Percentiles rank a stretch among this genome's conserved stretches.
Conservation (phyloP, 768 basidiomycete species). For the Panus rudis region DNA sequence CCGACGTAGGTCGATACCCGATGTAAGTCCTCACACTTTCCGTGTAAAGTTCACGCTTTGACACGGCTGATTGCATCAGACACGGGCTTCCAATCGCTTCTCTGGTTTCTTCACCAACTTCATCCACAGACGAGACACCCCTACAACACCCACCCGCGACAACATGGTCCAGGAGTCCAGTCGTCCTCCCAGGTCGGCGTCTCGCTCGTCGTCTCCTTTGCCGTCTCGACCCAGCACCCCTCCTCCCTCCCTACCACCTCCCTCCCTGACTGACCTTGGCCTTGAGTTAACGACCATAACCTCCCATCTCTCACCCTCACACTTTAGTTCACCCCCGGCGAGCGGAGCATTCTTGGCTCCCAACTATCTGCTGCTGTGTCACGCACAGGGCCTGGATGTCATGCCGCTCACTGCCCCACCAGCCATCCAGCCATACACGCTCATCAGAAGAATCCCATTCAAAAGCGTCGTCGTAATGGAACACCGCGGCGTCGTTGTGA, state of each 20-base stretch:
- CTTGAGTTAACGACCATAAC: constrained; percentile 65
- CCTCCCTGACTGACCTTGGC: constrained; percentile 69
- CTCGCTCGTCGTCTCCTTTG: constrained; percentile 49
- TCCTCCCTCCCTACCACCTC: constrained; percentile 65
- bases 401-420: constrained; percentile 75
- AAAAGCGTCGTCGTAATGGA: constrained; percentile 91
- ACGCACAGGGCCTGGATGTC: constrained; percentile 81
- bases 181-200: constrained; percentile 25
- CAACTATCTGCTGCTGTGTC: constrained; percentile 77
- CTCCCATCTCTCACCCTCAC: constrained; percentile 61
- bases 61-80: constrained; percentile 26
- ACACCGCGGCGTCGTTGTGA: constrained; percentile 84
- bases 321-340: constrained; percentile 68
- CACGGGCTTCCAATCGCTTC: constrained; percentile 62
- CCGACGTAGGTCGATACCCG: constrained; percentile 47
- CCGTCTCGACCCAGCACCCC: constrained; percentile 54
- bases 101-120: constrained; percentile 83
- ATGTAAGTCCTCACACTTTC: constrained; percentile 38
- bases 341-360: constrained; percentile 78
- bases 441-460: constrained; percentile 76
- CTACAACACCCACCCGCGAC: constrained; percentile 17
- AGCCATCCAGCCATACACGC: constrained; percentile 67
- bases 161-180: constrained; percentile 13
- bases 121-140: constrained; percentile 62
- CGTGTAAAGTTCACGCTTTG: constrained; percentile 4